Conservation (phyloP, 495 filamentous ascomycete species). For the Tuber umbilicatum region DNA sequence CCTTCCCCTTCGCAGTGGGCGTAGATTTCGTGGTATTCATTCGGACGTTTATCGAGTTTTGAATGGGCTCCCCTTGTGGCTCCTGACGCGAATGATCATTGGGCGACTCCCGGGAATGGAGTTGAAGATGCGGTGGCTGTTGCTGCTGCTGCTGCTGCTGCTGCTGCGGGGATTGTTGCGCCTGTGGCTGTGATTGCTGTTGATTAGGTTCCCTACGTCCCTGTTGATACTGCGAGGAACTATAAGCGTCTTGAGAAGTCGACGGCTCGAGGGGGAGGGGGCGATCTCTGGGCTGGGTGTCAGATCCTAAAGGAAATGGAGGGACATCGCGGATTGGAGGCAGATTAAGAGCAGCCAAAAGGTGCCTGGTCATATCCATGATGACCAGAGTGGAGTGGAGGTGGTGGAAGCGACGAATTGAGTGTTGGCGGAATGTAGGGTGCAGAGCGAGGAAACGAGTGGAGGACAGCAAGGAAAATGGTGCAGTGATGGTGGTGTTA, state of each 20-base stretch:
- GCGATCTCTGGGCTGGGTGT: slow-evolving; percentile 35
- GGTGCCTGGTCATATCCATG: slow-evolving; percentile 41
- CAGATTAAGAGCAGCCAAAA: slow-evolving; percentile 40
- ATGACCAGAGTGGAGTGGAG: not conserved
- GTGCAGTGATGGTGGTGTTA: slow-evolving; percentile 30
- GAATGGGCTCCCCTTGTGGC: slow-evolving; percentile 20
- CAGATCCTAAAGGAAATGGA: slow-evolving; percentile 36
- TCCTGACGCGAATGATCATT: slow-evolving; percentile 28
- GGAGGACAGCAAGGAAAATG: slow-evolving; percentile 11
- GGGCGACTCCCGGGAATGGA: slow-evolving; percentile 18
- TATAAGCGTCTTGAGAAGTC: slow-evolving; percentile 34
- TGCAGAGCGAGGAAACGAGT: not conserved
- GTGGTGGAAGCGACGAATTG: slow-evolving; percentile 3
- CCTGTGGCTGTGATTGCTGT: slow-evolving; percentile 25
- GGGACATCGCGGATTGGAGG: slow-evolving; percentile 39
- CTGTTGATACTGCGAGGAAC: slow-evolving; percentile 33
- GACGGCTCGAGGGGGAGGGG: slow-evolving; percentile 40
- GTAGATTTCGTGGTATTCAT: slow-evolving; percentile 31
- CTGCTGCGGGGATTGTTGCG: slow-evolving; percentile 15
- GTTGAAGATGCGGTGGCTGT: slow-evolving; percentile 24
- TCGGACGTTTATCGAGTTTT: slow-evolving; percentile 25
- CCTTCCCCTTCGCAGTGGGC: slow-evolving; percentile 32
- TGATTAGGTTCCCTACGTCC: slow-evolving; percentile 36
- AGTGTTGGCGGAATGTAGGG: not conserved
- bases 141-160: slow-evolving; percentile 29